phyloP scores from a whole-genome alignment of 2,329 filamentous ascomycete genomes.

The Cordyceps cicadae region DNA sequence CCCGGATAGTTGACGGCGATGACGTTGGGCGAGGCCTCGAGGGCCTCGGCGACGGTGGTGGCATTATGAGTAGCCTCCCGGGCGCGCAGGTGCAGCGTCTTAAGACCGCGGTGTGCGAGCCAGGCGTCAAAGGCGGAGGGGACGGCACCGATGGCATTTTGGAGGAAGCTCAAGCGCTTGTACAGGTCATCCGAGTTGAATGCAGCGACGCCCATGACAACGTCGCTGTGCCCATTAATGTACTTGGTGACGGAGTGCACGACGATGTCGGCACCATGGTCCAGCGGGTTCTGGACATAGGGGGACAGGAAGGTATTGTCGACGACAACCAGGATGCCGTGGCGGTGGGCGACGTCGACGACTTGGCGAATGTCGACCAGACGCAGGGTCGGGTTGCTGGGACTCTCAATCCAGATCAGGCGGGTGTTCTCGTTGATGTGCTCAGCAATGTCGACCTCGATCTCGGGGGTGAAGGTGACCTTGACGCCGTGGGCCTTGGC shows the following conservation, averaged over 20 bases:
- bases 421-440: conserved; percentile 86
- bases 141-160: conserved; percentile 94
- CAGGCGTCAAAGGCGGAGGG: conserved; percentile 94
- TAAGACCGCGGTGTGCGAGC: conserved; percentile 93
- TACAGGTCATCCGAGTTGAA: conserved; percentile 81
- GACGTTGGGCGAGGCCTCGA: conserved; percentile 74
- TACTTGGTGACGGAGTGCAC: conserved; percentile 98
- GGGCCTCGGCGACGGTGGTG: conserved; percentile 62
- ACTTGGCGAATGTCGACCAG: conserved; percentile 90
- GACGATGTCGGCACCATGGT: conserved; percentile 92
- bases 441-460: conserved; percentile 77
- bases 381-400: conserved; percentile 87
- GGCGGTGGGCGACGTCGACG: conserved; percentile 71
- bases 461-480: conserved; percentile 88
- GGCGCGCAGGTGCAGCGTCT: conserved; percentile 90
- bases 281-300: conserved; percentile 92
- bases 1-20: conserved; percentile 94
- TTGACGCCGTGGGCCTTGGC: conserved; percentile 88
- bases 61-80: conserved; percentile 80
- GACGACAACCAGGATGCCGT: conserved; percentile 91
- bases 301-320: conserved; percentile 98
- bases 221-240: conserved; percentile 95
- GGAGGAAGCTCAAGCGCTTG: conserved; percentile 75
- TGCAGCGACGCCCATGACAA: conserved; percentile 94
- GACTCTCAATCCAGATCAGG: conserved; percentile 90